Percentiles rank a stretch among this genome's conserved stretches.
Conservation (phyloP, 2,329 filamentous ascomycete genomes). For the Cercospora citrullina region DNA sequence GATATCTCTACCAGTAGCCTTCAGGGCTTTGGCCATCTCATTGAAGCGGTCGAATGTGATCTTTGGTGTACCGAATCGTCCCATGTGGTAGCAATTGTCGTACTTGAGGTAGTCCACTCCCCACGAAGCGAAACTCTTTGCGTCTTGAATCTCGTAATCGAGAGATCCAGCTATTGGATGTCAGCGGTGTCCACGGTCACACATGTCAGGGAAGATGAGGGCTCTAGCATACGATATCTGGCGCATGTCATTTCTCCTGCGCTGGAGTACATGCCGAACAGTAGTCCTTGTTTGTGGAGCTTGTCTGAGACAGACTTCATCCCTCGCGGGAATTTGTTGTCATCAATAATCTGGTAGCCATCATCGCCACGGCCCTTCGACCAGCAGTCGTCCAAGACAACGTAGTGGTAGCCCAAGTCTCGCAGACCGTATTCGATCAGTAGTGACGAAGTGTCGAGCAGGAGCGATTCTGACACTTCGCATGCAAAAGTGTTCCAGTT, state of each 20-base stretch:
- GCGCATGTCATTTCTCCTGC: slow-evolving; percentile 49
- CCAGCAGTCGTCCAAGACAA: neutral
- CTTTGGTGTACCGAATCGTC: neutral
- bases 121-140: slow-evolving; percentile 59
- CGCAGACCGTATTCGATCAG: neutral
- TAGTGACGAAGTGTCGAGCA: neutral
- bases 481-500: neutral
- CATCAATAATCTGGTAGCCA: neutral
- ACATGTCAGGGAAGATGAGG: no score
- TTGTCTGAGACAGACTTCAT: slow-evolving; percentile 2
- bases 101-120: slow-evolving; percentile 59
- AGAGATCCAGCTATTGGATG: slow-evolving; percentile 43
- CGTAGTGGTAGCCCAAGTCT: neutral
- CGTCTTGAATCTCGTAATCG: slow-evolving; percentile 60
- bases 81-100: neutral
- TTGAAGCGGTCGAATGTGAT: neutral
- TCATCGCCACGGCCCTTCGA: neutral
- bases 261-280: slow-evolving; percentile 64
- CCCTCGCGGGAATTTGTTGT: neutral
- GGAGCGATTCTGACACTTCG: neutral
- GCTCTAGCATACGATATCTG: slow-evolving; percentile 50
- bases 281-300: slow-evolving; percentile 51
- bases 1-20: neutral
- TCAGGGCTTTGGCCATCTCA: neutral
- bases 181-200: neutral